These are phyloP conservation scores for Dalbergia cochinchinensis DNA, from an alignment of 306 rosid genomes.

Conservation along the genomic window DNA sequence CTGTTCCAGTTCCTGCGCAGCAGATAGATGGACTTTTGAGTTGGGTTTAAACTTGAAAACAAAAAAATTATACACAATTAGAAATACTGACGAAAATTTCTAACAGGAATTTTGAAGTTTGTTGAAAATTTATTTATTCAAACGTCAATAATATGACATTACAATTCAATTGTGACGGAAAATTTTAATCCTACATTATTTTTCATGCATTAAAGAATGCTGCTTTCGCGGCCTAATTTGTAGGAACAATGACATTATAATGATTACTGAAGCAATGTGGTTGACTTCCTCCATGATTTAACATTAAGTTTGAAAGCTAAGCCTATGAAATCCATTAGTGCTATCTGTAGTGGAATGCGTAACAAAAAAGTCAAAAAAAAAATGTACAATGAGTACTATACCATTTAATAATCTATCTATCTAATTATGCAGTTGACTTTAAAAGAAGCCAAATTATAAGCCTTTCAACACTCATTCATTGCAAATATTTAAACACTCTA, in stretches of 20 bases:
- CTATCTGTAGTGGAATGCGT: neutral
- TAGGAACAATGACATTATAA: constrained; percentile 19
- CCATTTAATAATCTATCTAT: neutral
- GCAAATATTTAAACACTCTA: too few species aligned
- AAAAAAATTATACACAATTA: too few species aligned
- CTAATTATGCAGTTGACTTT: constrained; percentile 36
- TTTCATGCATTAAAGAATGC: neutral
- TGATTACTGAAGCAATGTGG: neutral
- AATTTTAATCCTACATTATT: too few species aligned
- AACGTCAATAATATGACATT: too few species aligned
- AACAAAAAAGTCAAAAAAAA: constrained; percentile 29
- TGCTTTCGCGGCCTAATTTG: constrained; percentile 1
- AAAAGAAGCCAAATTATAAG: constrained; percentile 12
- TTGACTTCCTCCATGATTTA: constrained; percentile 44
- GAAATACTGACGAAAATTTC: too few species aligned
- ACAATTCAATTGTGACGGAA: too few species aligned
- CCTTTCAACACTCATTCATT: too few species aligned
- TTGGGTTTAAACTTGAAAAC: too few species aligned
- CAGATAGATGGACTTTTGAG: neutral
- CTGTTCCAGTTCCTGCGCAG: constrained; percentile 20
- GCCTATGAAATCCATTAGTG: constrained; percentile 22
- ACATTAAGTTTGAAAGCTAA: neutral
- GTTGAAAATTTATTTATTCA: too few species aligned
- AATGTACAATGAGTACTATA: neutral
- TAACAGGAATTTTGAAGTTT: too few species aligned